phyloP scores from a whole-genome alignment of 1,139 yeast species.

The Scheffersomyces titani region DNA sequence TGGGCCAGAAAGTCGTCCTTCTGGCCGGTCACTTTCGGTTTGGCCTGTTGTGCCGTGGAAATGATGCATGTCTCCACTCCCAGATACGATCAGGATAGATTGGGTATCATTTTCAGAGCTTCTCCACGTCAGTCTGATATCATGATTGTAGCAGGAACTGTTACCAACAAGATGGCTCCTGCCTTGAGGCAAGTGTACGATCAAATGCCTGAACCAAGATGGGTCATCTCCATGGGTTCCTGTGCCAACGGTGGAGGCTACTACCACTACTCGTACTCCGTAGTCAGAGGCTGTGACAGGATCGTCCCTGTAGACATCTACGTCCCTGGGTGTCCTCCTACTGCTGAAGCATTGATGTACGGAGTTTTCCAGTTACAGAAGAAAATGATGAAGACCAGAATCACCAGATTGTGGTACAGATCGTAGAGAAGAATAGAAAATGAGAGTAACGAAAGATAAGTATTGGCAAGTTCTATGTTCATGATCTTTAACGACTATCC shows the following conservation, averaged over 20 bases:
- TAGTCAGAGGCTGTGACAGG: constrained; percentile 89
- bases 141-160: constrained; percentile 91
- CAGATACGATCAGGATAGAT: constrained; percentile 89
- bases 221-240: constrained; percentile 92
- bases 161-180: constrained; percentile 93
- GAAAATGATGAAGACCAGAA: constrained; percentile 82
- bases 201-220: constrained; percentile 92
- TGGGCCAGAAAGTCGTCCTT: constrained; percentile 93
- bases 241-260: constrained; percentile 96
- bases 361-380: constrained; percentile 87
- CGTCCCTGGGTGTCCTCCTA: constrained; percentile 94
- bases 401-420: constrained; percentile 87
- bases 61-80: constrained; percentile 96
- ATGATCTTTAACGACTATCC: neutral
- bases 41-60: constrained; percentile 93
- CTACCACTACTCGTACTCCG: constrained; percentile 87
- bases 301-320: constrained; percentile 87
- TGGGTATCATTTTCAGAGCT: constrained; percentile 92
- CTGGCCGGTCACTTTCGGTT: constrained; percentile 93
- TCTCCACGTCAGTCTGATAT: constrained; percentile 93
- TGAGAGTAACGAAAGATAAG: neutral
- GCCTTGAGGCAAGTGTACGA: constrained; percentile 91
- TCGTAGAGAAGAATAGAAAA: constrained; percentile 12
- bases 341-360: constrained; percentile 88
- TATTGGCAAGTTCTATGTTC: too few species aligned